phyloP scores from a whole-genome alignment of 345 rosid genomes.

The Dovyalis caffra region DNA sequence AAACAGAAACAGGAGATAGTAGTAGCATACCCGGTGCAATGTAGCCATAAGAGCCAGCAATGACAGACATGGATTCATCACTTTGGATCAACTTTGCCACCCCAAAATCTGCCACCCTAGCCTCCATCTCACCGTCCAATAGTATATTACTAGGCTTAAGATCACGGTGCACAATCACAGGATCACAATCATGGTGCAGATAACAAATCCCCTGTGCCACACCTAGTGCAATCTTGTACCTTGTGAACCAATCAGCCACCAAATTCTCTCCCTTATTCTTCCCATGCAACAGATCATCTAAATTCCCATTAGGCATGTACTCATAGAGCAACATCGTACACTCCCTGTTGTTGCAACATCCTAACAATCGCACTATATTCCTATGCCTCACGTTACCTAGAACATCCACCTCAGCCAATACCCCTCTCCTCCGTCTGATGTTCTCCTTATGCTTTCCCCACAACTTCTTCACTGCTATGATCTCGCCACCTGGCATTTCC shows the following conservation, averaged over 20 bases:
- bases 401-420: slow-evolving; percentile 88
- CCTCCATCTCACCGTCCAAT: slow-evolving; percentile 88
- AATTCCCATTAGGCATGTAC: slow-evolving; percentile 92
- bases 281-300: slow-evolving; percentile 80
- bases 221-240: slow-evolving; percentile 83
- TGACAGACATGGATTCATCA: slow-evolving; percentile 98
- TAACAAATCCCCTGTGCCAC: slow-evolving; percentile 99
- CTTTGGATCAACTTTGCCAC: slow-evolving; percentile 85
- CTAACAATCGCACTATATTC: slow-evolving; percentile 86
- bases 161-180: slow-evolving; percentile 95
- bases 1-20: neutral
- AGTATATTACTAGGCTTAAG: slow-evolving; percentile 90
- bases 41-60: slow-evolving; percentile 98
- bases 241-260: slow-evolving; percentile 79
- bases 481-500: slow-evolving; percentile 92
- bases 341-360: slow-evolving; percentile 87
- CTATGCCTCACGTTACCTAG: slow-evolving; percentile 85
- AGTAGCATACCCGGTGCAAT: slow-evolving; percentile 96
- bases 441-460: slow-evolving; percentile 83
- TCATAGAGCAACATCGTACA: slow-evolving; percentile 93
- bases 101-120: slow-evolving; percentile 98
- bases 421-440: slow-evolving; percentile 75
- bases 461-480: slow-evolving; percentile 93
- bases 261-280: slow-evolving; percentile 61
- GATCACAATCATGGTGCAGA: slow-evolving; percentile 97